Evolutionary conservation across 352 stramenopile genomes (phyloP), one percentile per base, ranked within the genome.

Genomic region (Pythium plurisporium): DNA sequence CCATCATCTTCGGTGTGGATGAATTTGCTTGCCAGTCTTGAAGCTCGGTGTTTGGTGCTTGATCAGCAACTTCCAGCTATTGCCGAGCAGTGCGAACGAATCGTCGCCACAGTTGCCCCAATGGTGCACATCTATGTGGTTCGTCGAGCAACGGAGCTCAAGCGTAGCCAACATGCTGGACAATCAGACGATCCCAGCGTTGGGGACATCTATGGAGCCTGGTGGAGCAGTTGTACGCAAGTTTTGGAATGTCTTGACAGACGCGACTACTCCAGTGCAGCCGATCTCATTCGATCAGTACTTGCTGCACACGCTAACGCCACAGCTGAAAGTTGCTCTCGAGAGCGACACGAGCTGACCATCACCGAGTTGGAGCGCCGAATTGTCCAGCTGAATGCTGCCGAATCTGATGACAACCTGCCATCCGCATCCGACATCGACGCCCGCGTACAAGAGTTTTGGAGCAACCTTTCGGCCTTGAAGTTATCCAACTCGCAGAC

Each of bases 401-500:
- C 38, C n/a, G 19, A 8, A 9, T 9, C 7, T 25, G 38, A 1
- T 25, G 38, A 44, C 23, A 23, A 20, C 23, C 22, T 33, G 23
- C 7, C 10, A 29, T 23, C 2, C 14, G 29, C 20, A 33, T 22
- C 4, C 5, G 36, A 43, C 1, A 43, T 66, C 5, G 43, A 51
- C 19, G 23, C 9, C 3, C 19, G 34, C 5, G 59, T 61, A 1
- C 43, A 66, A 17, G 37, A 55, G 9, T 59, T 67, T 30, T 44
- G 59, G 22, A 36, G 26, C n/a, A 30, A 37, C 12, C n/a, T 59
- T 11, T 48, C 41, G 17, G 33, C 34, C 22, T 54, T 68, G 53
- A 68, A 68, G 54, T 17, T 68, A 14, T 68, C 61, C 23, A 68
- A 68, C 15, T 62, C 61, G 7, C 61, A 68, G 42, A 68, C 46